Evolutionary conservation across 208 protist species (phyloP).

Genomic region (Porcisia deanei): DNA sequence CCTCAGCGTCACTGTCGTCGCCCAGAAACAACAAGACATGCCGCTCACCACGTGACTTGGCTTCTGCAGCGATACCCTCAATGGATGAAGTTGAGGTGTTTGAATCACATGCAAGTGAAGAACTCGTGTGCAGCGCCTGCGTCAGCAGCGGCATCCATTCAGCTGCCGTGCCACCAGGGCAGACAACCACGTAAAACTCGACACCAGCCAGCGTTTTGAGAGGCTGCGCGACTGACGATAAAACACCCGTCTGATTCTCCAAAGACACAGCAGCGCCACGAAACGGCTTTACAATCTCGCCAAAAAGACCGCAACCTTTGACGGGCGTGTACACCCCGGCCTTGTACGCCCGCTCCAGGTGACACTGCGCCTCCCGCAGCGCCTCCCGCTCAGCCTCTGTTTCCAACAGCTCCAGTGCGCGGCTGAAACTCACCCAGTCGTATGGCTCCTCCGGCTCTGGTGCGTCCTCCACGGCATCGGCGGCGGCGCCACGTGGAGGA

Average conservation of each 20-base stretch:
- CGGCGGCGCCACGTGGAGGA: constrained; percentile 49
- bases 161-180: constrained; percentile 35
- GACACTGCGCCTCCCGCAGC: constrained; percentile 40
- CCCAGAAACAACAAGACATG: constrained; percentile 27
- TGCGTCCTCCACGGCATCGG: constrained; percentile 60
- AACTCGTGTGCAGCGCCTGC: constrained; percentile 14
- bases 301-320: constrained; percentile 71
- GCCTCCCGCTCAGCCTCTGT: constrained; percentile 51
- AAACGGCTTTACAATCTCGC: constrained; percentile 41
- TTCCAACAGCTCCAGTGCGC: constrained; percentile 41
- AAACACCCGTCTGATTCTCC: too few relatives aligned
- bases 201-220: constrained; percentile 26
- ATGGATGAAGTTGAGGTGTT: constrained; percentile 20
- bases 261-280: not conserved
- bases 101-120: constrained; percentile 22
- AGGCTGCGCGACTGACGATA: not conserved
- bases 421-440: constrained; percentile 72
- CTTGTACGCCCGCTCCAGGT: constrained; percentile 41
- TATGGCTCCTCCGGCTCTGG: constrained; percentile 69
- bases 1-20: constrained; percentile 29
- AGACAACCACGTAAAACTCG: constrained; percentile 44
- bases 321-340: constrained; percentile 64
- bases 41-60: constrained; percentile 9
- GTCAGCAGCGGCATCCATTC: constrained; percentile 16
- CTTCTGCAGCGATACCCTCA: constrained; percentile 6